A percentile compares a stretch with the other conserved stretches of the same genome.
phyloP scores from a whole-genome alignment of 108 stramenopile genomes.

The Pseudonitzschia pungens region DNA sequence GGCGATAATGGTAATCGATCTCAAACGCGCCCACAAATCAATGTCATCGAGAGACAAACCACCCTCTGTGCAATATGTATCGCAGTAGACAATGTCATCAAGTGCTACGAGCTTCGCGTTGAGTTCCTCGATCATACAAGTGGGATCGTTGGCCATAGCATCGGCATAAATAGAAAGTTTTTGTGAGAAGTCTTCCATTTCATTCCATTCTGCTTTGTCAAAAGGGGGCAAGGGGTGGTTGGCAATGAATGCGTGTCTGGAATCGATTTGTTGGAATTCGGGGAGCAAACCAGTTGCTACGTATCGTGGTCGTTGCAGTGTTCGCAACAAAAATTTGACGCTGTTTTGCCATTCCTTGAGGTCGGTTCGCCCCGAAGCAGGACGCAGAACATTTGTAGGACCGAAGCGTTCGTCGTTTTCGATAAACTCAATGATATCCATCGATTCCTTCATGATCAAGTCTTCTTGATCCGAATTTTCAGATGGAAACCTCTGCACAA shows the following conservation, averaged over 20 bases:
- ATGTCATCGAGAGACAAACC: conserved; percentile 88
- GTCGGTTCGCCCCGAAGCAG: conserved; percentile 83
- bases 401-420: conserved; percentile 92
- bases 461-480: conserved; percentile 45
- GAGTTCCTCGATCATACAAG: conserved; percentile 78
- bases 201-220: conserved; percentile 89
- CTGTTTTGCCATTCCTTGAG: conserved; percentile 92
- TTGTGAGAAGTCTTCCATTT: conserved; percentile 64
- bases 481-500: conserved; percentile 1
- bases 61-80: conserved; percentile 81
- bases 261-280: conserved; percentile 90
- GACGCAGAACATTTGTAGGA: conserved; percentile 58
- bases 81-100: conserved; percentile 81
- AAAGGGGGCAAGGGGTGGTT: conserved; percentile 91
- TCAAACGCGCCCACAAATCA: conserved; percentile 88
- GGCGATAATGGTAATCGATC: conserved; percentile 86
- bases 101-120: conserved; percentile 82
- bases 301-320: conserved; percentile 92
- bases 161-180: conserved; percentile 80
- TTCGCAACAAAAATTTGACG: conserved; percentile 74
- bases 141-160: conserved; percentile 78
- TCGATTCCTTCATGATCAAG: conserved; percentile 90
- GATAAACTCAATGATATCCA: conserved; percentile 90
- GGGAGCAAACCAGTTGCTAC: conserved; percentile 90
- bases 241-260: conserved; percentile 86